phyloP scores from a whole-genome alignment of 345 rosid species.

The Conringia planisiliqua region DNA sequence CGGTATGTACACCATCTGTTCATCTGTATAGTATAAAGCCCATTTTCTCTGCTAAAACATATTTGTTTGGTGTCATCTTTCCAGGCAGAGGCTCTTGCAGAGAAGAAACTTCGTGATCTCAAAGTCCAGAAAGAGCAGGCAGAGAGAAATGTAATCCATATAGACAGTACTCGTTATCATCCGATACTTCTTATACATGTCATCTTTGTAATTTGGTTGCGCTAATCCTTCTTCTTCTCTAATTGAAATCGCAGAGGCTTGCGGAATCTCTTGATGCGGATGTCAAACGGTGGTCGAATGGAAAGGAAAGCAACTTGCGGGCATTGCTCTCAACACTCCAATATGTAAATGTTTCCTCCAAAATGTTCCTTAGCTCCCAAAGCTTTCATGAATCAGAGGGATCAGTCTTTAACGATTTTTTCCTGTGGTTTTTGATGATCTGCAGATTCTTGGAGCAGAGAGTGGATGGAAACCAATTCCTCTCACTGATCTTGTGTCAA shows the following conservation, averaged over 20 bases:
- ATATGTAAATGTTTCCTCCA: conserved; percentile 48
- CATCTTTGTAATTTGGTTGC: neutral
- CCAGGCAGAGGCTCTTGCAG: conserved; percentile 93
- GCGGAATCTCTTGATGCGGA: conserved; percentile 80
- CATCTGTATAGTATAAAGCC: neutral
- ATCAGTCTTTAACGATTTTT: neutral
- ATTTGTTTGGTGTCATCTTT: conserved; percentile 26
- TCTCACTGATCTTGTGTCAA: conserved; percentile 66
- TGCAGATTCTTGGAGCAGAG: conserved; percentile 88
- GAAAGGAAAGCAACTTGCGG: conserved; percentile 86
- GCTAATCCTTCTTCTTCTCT: conserved; percentile 12
- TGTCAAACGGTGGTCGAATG: conserved; percentile 89
- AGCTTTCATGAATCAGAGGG: neutral
- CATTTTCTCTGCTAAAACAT: conserved; percentile 15
- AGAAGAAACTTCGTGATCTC: conserved; percentile 85
- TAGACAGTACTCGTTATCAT: conserved; percentile 7
- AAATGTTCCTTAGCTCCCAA: neutral
- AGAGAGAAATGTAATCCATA: conserved; percentile 72
- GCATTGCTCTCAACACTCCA: conserved; percentile 92
- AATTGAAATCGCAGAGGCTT: conserved; percentile 55
- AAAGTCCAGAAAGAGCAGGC: conserved; percentile 86
- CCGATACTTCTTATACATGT: neutral
- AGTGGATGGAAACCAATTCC: conserved; percentile 92
- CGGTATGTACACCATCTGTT: conserved; percentile 44
- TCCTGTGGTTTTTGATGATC: neutral